Base-by-base conservation (phyloP, 305 asterid species). In the Lippia alba region DNA sequence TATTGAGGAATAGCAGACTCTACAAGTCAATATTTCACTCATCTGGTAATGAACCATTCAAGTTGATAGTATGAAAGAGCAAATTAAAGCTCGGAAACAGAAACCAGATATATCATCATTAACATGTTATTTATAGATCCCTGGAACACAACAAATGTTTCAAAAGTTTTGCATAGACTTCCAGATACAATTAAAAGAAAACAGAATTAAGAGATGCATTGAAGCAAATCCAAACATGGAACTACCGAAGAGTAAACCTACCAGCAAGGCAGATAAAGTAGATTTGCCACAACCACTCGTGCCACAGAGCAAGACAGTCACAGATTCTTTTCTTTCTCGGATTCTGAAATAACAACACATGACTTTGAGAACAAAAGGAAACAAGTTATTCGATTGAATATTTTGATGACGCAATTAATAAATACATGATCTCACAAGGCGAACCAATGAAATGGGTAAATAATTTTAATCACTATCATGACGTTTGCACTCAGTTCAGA, bases 231-330 rank as follows among this genome's bases (percentile, higher is more conserved):
- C 48, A 19, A 15, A n/a, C 5, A 72, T 16, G 36, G 14, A 15
- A 60, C 48, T 44, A 50, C 44, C 76, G 18, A 73, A 45, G 41
- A 75, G 60, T 51, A 58, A 40, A 62, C 84, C 73, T 81, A 92
- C 98, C 90, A 92, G 92, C 76, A 92, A 85, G 45, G 98, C 97
- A 72, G 98, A 93, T 78, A 93, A 87, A 57, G 98, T 93, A 71
- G 98, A 93, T 81, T 93, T 93, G 75, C 98, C 98, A 76, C 98
- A 93, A 72, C 98, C 98, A 76, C 98, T 92, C 20, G 98, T 87
- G 58, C 98, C 98, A 76, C 98, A 92, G 75, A 92, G 83, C 56
- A 92, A 81, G 72, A 92, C 90, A 6, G 93, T 90, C 70, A 92
- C 79, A 44, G 98, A 92, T 70, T 85, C 97, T 83, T 85, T 92